Evolutionary conservation across 768 basidiomycete genomes (phyloP).

Genomic region (Leccinum variicolor): DNA sequence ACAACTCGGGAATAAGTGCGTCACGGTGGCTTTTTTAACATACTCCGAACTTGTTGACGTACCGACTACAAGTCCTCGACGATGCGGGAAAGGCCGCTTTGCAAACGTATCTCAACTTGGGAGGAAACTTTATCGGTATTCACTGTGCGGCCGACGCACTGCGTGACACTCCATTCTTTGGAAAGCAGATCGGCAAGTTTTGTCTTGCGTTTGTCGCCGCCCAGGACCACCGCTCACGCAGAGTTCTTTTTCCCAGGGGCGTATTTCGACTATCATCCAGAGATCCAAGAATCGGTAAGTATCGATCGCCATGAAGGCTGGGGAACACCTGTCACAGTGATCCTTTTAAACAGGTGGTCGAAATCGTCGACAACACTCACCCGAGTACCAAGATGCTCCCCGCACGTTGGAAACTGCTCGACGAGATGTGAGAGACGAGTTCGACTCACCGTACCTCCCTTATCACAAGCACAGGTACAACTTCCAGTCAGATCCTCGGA

Average conservation of each 20-base stretch:
- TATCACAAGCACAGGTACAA: conserved; percentile 49
- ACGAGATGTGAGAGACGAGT: conserved; percentile 51
- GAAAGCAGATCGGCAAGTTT: conserved; percentile 50
- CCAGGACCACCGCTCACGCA: background rate
- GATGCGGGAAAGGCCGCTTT: conserved; percentile 56
- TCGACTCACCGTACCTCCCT: conserved; percentile 5
- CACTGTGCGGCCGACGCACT: conserved; percentile 66
- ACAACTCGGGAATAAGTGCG: conserved; percentile 66
- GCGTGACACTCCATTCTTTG: conserved; percentile 54
- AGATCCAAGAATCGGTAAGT: conserved; percentile 60
- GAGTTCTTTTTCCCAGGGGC: conserved; percentile 39
- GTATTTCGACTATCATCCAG: conserved; percentile 69
- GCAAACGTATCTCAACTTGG: conserved; percentile 58
- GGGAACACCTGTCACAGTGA: background rate
- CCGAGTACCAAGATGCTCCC: conserved; percentile 61
- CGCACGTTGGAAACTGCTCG: conserved; percentile 46
- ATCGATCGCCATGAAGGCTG: background rate
- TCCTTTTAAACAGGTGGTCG: conserved; percentile 44
- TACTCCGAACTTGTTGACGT: background rate
- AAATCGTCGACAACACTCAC: conserved; percentile 53
- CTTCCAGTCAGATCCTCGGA: conserved; percentile 68
- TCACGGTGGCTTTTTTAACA: background rate
- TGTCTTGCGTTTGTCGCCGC: background rate
- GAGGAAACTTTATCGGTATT: conserved; percentile 69
- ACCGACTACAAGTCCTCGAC: conserved; percentile 46